Base-by-base conservation (phyloP, 2,329 filamentous ascomycete species). In the Fusarium sp. region DNA sequence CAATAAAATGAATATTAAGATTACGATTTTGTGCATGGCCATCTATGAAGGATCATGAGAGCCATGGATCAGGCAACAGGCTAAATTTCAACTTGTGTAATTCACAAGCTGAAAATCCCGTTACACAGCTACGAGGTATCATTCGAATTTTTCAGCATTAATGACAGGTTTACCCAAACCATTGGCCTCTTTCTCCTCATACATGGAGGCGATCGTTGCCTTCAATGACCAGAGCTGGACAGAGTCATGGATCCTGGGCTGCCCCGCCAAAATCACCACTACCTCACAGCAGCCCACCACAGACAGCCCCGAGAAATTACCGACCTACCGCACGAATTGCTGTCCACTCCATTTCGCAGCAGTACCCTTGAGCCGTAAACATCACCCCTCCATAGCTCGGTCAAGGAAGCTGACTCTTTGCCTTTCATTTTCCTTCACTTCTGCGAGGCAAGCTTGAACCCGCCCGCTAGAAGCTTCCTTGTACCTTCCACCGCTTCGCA, bases 291-390 rank as follows among this genome's bases (percentile, higher is more conserved):
- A 71, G 57, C 67, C 70, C 71, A 77, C 69, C 63, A 75, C 37
- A 71, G 67, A 30, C 48, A 52, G 71, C 68, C 73, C 78, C 78
- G 78, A 80, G 73, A 79, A 79, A 79, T 79, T 80, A 73, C 78
- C 78, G 76, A 73, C 54, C 73, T 73, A 68, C 67, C 67, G 73
- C 70, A 78, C 62, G 71, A 78, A 78, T 78, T 79, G 70, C 67
- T 78, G 75, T 71, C 76, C 75, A 77, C 75, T 74, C 68, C 72
- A 73, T 75, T 74, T 73, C 66, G 64, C 60, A 56, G 50, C 43
- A 69, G 37, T 48, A 56, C 41, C 62, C 57, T 58, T 30, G 56
- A 66, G 72, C 67, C 74, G 63, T 60, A 70, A 75, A 75, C 66
- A 69, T 56, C 70, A 67, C 59, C 57, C 66, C 60, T 71, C 45